Evolutionary conservation across 2,329 filamentous ascomycete genomes (phyloP), one percentile per base, ranked within the genome.

Genomic region (Colletotrichum coccodes): DNA sequence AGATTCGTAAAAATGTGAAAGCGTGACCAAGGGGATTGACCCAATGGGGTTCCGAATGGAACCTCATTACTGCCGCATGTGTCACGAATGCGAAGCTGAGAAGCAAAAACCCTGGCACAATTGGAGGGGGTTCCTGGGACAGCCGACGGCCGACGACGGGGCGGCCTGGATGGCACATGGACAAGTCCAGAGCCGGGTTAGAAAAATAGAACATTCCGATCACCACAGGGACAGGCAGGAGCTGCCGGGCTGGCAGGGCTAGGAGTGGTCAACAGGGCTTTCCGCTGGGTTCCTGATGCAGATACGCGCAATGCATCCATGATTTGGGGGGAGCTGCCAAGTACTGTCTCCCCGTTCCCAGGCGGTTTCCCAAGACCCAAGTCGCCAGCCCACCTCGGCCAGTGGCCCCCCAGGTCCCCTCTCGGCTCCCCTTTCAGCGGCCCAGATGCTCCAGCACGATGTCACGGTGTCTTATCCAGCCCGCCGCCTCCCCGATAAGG

Each of bases 221-320:
- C 66, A 66, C 49, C 61, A 54, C 66, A 69, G 66, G 66, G 66
- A 68, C 66, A 66, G 61, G 54, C 54, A 59, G 52, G 46, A 53
- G 42, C 30, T 56, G 34, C 44, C 16, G 14, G 21, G 21, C n/a
- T 50, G 58, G n/a, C 50, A 50, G 23, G 42, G 60, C 40, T 50
- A 47, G 49, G 26, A n/a, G 30, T 49, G 42, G 52, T 32, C 6
- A 21, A 12, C 28, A 53, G 57, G 61, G 62, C 42, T 49, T 61
- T 56, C n/a, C 14, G 50, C 40, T 49, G 38, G 59, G 58, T 38
- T 63, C 60, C 53, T 69, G 66, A 60, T 66, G 66, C 61, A 65
- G 61, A 68, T 68, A 60, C 54, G 65, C 65, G 61, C 61, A 60
- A 68, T 68, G 61, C 61, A 68, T 60, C 53, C 49, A 65, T 62